Base-by-base conservation (phyloP, 495 filamentous ascomycete species). In the Oidiodendron maius region DNA sequence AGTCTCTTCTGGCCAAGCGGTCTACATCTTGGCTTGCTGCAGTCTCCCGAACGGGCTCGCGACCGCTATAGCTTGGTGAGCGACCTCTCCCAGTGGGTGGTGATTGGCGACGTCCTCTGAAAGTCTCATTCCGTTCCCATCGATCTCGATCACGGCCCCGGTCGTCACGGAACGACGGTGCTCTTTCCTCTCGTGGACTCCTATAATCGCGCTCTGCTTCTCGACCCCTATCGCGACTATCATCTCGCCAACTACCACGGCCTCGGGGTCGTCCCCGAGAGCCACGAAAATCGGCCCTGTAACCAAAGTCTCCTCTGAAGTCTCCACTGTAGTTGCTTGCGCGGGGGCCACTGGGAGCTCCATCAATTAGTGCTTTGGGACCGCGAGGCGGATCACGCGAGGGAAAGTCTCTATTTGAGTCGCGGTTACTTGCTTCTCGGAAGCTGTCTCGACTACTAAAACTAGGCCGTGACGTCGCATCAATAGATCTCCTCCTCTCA, bases 331-430 rank as follows among this genome's bases (percentile, higher is more conserved):
- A 56, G 24, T 22, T 47, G 9, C 68, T 68, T 23, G 71, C 72
- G 15, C 76, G 63, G 6, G 74, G 72, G 4, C 82, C 81, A 55
- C 78, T 75, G 24, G 82, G 77, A 3, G 79, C 64, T 54, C 87
- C 83, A 17, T 84, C 20, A 21, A 17, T 69, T 30, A 52, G 37
- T 6, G 81, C 85, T 59, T 84, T 86, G 0, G 86, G 86, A 3
- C 80, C 86, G 28, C 83, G 71, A 1, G 86, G 86, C 0, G 86
- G 82, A 41, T 80, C 77, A 42, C 77, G 60, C 6, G 61, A 43
- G 22, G 55, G 51, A 21, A 57, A 57, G 32, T 66, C 61, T 57
- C 58, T 23, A 18, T 44, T 42, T 23, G 53, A 46, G 9, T 57
- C 61, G 50, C 45, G 51, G 30, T 46, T 24, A 6, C 21, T 38